Evolutionary conservation across 177 flowering plant genomes (phyloP).

Genomic region (Vitis hybrid): DNA sequence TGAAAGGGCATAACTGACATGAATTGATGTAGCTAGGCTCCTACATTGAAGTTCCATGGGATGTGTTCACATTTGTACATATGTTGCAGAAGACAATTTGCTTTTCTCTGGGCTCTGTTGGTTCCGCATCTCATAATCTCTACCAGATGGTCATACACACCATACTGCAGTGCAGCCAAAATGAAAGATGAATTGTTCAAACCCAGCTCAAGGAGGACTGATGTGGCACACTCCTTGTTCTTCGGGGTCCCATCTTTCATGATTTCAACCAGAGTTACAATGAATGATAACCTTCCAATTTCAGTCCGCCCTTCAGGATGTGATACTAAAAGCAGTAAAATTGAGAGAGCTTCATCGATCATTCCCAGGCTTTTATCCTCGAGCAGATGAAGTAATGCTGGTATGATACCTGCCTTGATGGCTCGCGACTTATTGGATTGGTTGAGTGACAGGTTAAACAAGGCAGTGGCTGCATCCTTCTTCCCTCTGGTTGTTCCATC

Average conservation of each 20-base stretch:
- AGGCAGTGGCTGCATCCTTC: conserved; percentile 26
- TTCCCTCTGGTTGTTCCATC: conserved; percentile 24
- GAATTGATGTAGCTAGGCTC: too few relatives aligned
- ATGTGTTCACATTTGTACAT: conserved; percentile 28
- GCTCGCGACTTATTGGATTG: conserved; percentile 16
- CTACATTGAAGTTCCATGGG: conserved; percentile 12
- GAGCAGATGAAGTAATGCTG: background rate
- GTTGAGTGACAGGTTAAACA: conserved; percentile 20
- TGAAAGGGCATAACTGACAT: too few relatives aligned
- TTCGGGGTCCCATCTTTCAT: conserved; percentile 24
- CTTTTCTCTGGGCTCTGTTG: conserved; percentile 33
- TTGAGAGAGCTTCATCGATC: conserved; percentile 8
- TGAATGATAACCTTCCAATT: conserved; percentile 10
- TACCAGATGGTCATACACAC: conserved; percentile 26
- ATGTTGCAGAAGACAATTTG: conserved; percentile 23
- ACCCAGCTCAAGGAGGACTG: conserved; percentile 27
- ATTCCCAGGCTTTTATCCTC: conserved; percentile 7
- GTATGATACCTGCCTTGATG: conserved; percentile 11
- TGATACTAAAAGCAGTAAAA: background rate
- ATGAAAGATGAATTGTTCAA: conserved; percentile 15
- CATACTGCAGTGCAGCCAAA: conserved; percentile 26
- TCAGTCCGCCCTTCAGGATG: conserved; percentile 9
- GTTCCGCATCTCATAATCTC: conserved; percentile 31
- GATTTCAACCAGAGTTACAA: conserved; percentile 22
- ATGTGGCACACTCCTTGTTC: conserved; percentile 33